Conservation (phyloP, 2,329 filamentous ascomycete species). For the Aureobasidium lini region DNA sequence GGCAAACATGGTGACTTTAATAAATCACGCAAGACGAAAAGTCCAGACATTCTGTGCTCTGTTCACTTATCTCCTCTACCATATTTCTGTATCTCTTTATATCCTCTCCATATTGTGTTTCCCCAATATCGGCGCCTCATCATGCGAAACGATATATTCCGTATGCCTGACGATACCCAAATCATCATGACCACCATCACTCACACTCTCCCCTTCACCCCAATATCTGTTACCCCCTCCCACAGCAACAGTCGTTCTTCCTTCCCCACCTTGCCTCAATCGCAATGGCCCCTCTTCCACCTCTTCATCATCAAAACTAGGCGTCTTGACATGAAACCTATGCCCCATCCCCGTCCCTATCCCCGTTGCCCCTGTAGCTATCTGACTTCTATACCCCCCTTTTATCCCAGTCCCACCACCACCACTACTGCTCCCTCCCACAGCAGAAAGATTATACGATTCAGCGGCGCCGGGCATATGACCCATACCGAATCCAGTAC, state of each 20-base stretch:
- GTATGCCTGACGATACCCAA: background rate
- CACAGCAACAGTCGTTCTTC: background rate
- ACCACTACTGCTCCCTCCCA: background rate
- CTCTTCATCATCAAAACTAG: background rate
- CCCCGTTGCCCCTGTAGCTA: background rate
- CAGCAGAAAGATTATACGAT: slow-evolving; percentile 22
- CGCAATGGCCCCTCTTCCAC: background rate
- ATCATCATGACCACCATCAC: background rate
- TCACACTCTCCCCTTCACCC: background rate
- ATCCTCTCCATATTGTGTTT: background rate
- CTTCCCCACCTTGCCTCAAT: background rate
- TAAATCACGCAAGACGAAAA: too few species aligned
- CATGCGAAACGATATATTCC: background rate
- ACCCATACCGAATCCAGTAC: slow-evolving; percentile 32
- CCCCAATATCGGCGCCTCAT: background rate
- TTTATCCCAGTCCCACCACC: too few species aligned
- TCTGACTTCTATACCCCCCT: background rate
- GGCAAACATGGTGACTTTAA: too few species aligned
- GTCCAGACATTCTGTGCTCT: too few species aligned
- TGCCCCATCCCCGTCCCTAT: background rate
- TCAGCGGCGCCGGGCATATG: slow-evolving; percentile 24
- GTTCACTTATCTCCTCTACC: too few species aligned
- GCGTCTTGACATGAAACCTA: background rate
- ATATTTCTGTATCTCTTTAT: too few species aligned
- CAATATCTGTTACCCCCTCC: background rate